These are phyloP conservation scores for Cardiospermum halicacabum DNA, from an alignment of 345 rosid species.

Conservation along the genomic window DNA sequence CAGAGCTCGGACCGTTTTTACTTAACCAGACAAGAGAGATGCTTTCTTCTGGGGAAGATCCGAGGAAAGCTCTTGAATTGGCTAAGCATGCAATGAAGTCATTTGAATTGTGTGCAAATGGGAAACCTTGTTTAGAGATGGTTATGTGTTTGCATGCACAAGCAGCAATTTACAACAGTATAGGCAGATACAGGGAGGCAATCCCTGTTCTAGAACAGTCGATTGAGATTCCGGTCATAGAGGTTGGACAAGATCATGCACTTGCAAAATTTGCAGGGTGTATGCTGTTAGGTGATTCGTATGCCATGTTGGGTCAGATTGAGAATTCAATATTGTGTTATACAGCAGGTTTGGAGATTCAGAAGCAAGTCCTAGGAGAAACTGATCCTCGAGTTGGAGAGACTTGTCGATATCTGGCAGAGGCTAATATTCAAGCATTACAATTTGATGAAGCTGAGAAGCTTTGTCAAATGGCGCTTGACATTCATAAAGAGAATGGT, in stretches of 20 bases:
- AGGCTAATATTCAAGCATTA: constrained; percentile 85
- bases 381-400: constrained; percentile 69
- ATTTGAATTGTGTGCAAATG: constrained; percentile 54
- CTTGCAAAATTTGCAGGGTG: constrained; percentile 94
- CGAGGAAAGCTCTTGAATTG: constrained; percentile 58
- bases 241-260: constrained; percentile 73
- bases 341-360: constrained; percentile 88
- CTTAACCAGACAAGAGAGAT: constrained; percentile 64
- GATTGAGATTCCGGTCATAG: constrained; percentile 64
- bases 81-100: constrained; percentile 55
- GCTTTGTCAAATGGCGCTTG: constrained; percentile 72
- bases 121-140: constrained; percentile 44
- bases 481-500: constrained; percentile 63
- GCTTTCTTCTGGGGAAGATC: constrained; percentile 68
- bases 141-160: constrained; percentile 85
- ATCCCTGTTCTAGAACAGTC: constrained; percentile 85
- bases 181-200: constrained; percentile 61
- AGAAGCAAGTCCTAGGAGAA: constrained; percentile 83
- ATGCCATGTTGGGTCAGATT: constrained; percentile 72
- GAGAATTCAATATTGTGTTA: constrained; percentile 79
- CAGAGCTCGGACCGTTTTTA: constrained; percentile 66
- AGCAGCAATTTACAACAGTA: constrained; percentile 62
- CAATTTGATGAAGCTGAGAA: constrained; percentile 81
- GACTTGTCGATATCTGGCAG: constrained; percentile 80
- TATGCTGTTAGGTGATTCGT: constrained; percentile 94